Conservation (phyloP, 164 flowering plant genomes). For the Platanus orientalis region DNA sequence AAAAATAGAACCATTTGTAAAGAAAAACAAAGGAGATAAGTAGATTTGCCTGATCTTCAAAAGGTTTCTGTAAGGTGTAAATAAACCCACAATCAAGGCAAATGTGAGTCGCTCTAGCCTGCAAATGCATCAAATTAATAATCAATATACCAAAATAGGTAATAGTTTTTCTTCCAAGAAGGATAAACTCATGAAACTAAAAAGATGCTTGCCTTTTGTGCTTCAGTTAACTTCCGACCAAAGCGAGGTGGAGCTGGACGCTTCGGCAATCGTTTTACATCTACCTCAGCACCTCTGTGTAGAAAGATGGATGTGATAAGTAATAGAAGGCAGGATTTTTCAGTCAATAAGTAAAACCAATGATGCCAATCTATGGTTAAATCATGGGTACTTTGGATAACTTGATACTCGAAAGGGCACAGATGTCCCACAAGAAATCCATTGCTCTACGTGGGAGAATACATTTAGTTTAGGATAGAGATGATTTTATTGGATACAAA, state of each 20-base stretch:
- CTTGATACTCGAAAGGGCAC: no score
- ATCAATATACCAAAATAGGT: not conserved
- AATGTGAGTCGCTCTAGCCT: slow-evolving; percentile 96
- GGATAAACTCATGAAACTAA: not conserved
- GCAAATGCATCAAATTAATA: slow-evolving; percentile 17
- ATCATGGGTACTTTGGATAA: no score
- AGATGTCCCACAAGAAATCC: no score
- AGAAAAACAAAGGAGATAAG: slow-evolving; percentile 1
- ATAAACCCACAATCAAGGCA: slow-evolving; percentile 94
- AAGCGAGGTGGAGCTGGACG: slow-evolving; percentile 99
- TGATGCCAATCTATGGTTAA: no score
- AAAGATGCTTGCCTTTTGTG: slow-evolving; percentile 64
- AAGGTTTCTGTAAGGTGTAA: slow-evolving; percentile 71
- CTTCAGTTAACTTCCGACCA: slow-evolving; percentile 83
- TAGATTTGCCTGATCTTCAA: slow-evolving; percentile 81
- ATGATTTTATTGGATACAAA: no score
- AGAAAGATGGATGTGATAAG: not conserved
- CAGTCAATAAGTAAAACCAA: no score
- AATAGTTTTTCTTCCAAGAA: not conserved
- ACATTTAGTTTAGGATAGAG: no score
- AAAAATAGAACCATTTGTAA: not conserved
- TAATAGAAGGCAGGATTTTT: no score
- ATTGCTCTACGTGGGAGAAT: no score
- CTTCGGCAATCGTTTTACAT: slow-evolving; percentile 83
- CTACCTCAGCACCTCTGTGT: slow-evolving; percentile 68